These are phyloP conservation scores for Lipomyces orientalis DNA, from an alignment of 805 yeast species.

Conservation along the genomic window DNA sequence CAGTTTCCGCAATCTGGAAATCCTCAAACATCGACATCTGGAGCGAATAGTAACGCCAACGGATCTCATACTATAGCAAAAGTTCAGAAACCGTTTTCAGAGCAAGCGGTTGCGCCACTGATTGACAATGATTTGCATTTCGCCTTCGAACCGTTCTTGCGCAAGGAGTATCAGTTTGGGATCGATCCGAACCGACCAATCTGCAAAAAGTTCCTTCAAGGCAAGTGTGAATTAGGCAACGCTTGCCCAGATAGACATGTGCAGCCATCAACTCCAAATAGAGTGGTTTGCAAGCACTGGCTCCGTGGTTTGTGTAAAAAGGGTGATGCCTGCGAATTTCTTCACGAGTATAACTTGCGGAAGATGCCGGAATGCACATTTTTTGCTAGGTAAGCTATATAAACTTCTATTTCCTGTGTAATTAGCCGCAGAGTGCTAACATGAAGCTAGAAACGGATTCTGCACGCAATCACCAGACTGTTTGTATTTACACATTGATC, in stretches of 20 bases:
- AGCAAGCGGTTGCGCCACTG: constrained; percentile 8
- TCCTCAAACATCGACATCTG: neutral
- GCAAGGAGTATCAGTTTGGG: constrained; percentile 80
- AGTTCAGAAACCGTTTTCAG: neutral
- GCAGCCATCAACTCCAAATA: constrained; percentile 65
- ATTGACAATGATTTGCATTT: constrained; percentile 42
- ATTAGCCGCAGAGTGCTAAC: constrained; percentile 11
- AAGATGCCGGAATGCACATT: constrained; percentile 97
- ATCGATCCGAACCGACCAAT: constrained; percentile 88
- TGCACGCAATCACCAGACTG: constrained; percentile 96
- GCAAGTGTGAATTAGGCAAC: constrained; percentile 84
- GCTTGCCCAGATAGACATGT: constrained; percentile 87
- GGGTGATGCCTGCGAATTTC: constrained; percentile 93
- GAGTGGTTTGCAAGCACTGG: constrained; percentile 98
- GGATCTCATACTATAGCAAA: neutral
- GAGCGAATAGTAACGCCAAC: neutral
- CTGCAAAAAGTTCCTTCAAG: constrained; percentile 72
- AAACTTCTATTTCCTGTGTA: constrained; percentile 14
- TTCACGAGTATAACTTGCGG: constrained; percentile 91
- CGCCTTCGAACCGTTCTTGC: constrained; percentile 82
- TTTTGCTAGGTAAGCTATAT: constrained; percentile 64
- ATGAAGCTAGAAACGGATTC: constrained; percentile 27
- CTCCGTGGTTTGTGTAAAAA: constrained; percentile 94
- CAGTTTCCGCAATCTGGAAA: neutral
- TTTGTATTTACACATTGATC: constrained; percentile 88